Conservation (phyloP, 176 grass and related monocot genomes). For the Puya raimondii region DNA sequence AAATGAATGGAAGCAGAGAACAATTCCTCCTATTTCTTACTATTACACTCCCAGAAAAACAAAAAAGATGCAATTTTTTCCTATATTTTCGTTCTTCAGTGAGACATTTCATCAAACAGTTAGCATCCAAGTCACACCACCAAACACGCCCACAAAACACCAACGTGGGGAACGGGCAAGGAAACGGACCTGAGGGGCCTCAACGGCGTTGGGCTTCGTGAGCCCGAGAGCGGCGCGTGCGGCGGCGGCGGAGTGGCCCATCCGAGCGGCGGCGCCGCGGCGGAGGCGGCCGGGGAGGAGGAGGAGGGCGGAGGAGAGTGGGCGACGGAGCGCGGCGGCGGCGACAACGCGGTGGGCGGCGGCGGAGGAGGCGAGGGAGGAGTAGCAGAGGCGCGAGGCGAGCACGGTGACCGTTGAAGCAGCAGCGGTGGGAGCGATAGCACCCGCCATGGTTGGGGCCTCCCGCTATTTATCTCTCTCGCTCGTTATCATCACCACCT, state of each 20-base stretch:
- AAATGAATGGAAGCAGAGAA: neutral
- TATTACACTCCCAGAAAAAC: neutral
- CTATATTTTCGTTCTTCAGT: neutral
- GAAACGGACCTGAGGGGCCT: slow-evolving; percentile 41
- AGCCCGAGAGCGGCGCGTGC: slow-evolving; percentile 50
- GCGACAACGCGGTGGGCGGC: slow-evolving; percentile 23
- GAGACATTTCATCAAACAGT: slow-evolving; percentile 17
- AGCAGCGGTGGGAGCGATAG: neutral
- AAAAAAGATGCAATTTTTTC: slow-evolving; percentile 1
- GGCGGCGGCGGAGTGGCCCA: slow-evolving; percentile 54
- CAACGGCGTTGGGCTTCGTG: slow-evolving; percentile 60
- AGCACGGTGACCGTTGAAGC: neutral
- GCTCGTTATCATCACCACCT: neutral
- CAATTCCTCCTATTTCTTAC: neutral
- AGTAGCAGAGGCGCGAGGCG: slow-evolving; percentile 1
- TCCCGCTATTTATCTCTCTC: neutral
- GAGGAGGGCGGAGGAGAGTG: slow-evolving; percentile 1
- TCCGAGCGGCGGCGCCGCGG: slow-evolving; percentile 41
- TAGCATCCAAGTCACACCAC: neutral
- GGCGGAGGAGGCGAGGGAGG: slow-evolving; percentile 17
- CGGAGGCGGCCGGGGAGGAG: slow-evolving; percentile 13
- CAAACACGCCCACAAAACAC: no score
- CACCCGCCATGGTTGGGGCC: neutral
- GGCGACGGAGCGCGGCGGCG: slow-evolving; percentile 13
- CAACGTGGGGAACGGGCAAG: no score